Evolutionary conservation across 108 stramenopile species (phyloP).

Genomic region (Thalassiosira profunda): DNA sequence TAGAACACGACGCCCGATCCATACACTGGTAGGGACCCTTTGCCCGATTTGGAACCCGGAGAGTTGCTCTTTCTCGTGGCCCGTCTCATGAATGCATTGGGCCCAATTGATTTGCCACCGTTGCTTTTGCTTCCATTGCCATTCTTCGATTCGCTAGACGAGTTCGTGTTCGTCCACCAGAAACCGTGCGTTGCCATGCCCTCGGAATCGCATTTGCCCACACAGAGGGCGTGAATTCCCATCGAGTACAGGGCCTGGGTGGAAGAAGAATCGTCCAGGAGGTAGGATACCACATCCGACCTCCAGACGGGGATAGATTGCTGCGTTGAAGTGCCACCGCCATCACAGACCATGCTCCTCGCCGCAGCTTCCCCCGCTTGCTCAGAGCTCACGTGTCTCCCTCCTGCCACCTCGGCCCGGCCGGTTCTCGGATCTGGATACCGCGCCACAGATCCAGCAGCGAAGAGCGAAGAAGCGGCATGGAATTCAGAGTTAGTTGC

Average conservation of each 20-base stretch:
- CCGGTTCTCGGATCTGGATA: constrained; percentile 77
- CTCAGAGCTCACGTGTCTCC: constrained; percentile 58
- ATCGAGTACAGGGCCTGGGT: constrained; percentile 55
- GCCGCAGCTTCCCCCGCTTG: constrained; percentile 79
- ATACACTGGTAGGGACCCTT: constrained; percentile 59
- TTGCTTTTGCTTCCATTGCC: background rate
- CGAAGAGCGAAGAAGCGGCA: constrained; percentile 75
- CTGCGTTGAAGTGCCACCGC: constrained; percentile 3
- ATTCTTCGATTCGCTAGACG: constrained; percentile 11
- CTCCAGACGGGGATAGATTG: constrained; percentile 79
- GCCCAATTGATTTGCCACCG: background rate
- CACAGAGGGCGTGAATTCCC: constrained; percentile 78
- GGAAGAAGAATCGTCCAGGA: constrained; percentile 15
- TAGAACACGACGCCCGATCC: constrained; percentile 87
- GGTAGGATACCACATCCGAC: constrained; percentile 70
- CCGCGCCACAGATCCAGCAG: constrained; percentile 85
- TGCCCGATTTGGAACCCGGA: background rate
- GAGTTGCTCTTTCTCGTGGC: constrained; percentile 12
- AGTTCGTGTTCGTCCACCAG: constrained; percentile 89
- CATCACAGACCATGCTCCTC: constrained; percentile 66
- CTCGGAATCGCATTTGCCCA: constrained; percentile 86
- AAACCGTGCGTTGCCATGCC: constrained; percentile 76
- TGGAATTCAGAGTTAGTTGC: constrained; percentile 65
- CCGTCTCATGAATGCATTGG: constrained; percentile 47
- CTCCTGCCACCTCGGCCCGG: constrained; percentile 76